Conservation (phyloP, 2,329 filamentous ascomycete genomes). For the Monosporascus sp. region DNA sequence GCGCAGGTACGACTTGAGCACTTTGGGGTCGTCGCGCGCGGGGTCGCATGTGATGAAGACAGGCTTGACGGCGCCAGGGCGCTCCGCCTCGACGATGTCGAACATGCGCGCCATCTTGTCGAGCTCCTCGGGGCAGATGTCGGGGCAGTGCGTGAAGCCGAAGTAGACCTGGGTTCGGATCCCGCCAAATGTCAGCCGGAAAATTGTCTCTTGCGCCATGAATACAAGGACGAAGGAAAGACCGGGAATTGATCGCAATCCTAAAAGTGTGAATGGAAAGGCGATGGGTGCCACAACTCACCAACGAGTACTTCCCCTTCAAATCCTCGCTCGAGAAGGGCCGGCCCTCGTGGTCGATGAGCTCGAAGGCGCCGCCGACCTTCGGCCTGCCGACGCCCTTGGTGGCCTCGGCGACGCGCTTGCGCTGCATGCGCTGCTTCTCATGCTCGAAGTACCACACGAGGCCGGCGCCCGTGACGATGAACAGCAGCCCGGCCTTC, state of each 20-base stretch:
- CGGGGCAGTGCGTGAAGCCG: conserved; percentile 95
- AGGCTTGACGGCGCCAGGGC: conserved; percentile 56
- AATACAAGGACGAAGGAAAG: not conserved
- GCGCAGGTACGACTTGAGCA: conserved; percentile 76
- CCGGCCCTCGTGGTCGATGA: conserved; percentile 77
- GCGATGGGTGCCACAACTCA: conserved; percentile 33
- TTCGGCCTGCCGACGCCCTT: conserved; percentile 92
- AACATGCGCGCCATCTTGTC: conserved; percentile 99
- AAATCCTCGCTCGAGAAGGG: conserved; percentile 74
- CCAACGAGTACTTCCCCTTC: conserved; percentile 79
- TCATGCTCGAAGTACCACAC: conserved; percentile 91
- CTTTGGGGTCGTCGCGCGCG: conserved; percentile 78
- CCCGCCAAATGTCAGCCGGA: not conserved
- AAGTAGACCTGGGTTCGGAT: conserved; percentile 71
- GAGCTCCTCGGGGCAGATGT: conserved; percentile 97
- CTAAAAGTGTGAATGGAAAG: not conserved
- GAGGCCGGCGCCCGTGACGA: conserved; percentile 69
- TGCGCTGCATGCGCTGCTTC: conserved; percentile 84
- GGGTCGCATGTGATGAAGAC: conserved; percentile 97
- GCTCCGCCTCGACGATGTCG: conserved; percentile 58
- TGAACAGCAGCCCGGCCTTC: conserved; percentile 82
- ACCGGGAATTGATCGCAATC: too few species aligned
- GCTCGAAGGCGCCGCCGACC: conserved; percentile 80
- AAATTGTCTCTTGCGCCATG: not conserved
- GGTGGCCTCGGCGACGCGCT: conserved; percentile 81